A percentile compares a stretch with the other conserved stretches of the same genome.
phyloP scores from a whole-genome alignment of 306 rosid species.

The Cicer arietinum region DNA sequence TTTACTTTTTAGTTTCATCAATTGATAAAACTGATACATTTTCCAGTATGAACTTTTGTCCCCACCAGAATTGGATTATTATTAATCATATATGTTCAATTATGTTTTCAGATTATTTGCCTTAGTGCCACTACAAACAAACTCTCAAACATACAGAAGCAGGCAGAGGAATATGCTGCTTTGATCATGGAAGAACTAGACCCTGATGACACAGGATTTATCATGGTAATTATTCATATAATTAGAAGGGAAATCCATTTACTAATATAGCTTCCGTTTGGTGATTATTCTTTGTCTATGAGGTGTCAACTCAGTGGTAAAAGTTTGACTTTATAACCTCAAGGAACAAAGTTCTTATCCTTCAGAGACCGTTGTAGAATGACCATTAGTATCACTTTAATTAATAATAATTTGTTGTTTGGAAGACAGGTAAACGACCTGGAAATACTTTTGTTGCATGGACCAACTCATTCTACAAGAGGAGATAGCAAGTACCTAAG shows the following conservation, averaged over 20 bases:
- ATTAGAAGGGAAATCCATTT: neutral
- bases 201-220: slow-evolving; percentile 64
- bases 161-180: slow-evolving; percentile 77
- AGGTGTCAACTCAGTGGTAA: no score
- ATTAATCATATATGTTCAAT: slow-evolving; percentile 11
- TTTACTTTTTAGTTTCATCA: neutral
- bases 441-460: slow-evolving; percentile 63
- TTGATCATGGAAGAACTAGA: slow-evolving; percentile 79
- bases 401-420: neutral
- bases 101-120: slow-evolving; percentile 61
- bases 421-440: slow-evolving; percentile 56
- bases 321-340: no score
- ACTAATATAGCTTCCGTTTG: slow-evolving; percentile 13
- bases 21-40: neutral
- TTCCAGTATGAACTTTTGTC: slow-evolving; percentile 33
- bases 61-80: slow-evolving; percentile 5
- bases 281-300: neutral
- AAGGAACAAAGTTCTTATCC: no score
- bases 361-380: no score
- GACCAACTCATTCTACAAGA: slow-evolving; percentile 51
- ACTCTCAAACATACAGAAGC: slow-evolving; percentile 65
- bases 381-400: no score
- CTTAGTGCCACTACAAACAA: slow-evolving; percentile 74
- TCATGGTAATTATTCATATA: slow-evolving; percentile 56
- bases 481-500: slow-evolving; percentile 60